Conservation (phyloP, 2,329 filamentous ascomycete species). For the Aspergillus aculeatus region DNA sequence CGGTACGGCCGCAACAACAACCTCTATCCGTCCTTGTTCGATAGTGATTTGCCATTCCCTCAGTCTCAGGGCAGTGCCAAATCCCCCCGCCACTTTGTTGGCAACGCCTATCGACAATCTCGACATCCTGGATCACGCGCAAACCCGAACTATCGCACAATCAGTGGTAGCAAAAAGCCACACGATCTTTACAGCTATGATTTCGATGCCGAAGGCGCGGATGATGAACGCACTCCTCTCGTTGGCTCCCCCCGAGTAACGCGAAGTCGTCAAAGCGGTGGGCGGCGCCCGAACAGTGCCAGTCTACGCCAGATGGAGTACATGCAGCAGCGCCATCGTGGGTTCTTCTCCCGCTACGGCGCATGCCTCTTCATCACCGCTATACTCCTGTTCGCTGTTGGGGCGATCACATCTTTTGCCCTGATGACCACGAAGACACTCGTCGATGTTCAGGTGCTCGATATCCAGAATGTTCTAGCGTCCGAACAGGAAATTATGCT, state of each 20-base stretch:
- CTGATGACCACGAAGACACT: constrained; percentile 89
- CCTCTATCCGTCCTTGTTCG: constrained; percentile 67
- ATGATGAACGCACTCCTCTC: constrained; percentile 85
- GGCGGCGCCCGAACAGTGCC: constrained; percentile 54
- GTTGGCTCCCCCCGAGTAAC: constrained; percentile 62
- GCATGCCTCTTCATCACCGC: constrained; percentile 82
- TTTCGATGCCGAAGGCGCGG: constrained; percentile 76
- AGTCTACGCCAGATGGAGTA: constrained; percentile 71
- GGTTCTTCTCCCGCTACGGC: constrained; percentile 73
- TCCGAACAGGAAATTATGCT: constrained; percentile 95
- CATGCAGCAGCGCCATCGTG: constrained; percentile 63
- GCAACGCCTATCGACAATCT: constrained; percentile 59
- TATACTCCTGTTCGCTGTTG: constrained; percentile 75
- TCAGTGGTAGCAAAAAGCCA: constrained; percentile 53
- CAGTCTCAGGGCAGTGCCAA: constrained; percentile 63
- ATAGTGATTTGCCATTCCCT: constrained; percentile 72
- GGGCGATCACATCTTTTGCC: constrained; percentile 84
- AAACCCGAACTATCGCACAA: constrained; percentile 48
- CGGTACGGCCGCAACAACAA: constrained; percentile 69
- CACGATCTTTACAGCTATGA: constrained; percentile 70
- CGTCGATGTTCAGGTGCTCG: constrained; percentile 71
- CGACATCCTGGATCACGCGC: constrained; percentile 69
- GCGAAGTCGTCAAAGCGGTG: constrained; percentile 51
- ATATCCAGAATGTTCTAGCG: constrained; percentile 85
- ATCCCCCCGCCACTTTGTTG: constrained; percentile 53